A percentile compares a stretch with the other conserved stretches of the same genome.
These are phyloP conservation scores for Globisporangium camurandrum DNA, from an alignment of 352 stramenopile genomes.

Conservation along the genomic window DNA sequence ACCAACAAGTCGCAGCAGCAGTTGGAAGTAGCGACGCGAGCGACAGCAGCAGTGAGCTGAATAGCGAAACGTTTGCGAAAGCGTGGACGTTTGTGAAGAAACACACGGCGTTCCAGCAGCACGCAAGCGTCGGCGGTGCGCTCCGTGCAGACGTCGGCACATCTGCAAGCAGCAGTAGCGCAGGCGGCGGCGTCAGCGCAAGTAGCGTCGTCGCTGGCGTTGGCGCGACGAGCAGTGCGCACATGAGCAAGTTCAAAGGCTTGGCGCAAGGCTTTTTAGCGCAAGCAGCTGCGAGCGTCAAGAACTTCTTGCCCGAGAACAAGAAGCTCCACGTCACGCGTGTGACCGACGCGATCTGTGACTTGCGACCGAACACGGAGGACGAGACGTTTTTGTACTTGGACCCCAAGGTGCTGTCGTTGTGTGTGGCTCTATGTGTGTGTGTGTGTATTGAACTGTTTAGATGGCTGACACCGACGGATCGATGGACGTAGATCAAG, in stretches of 20 bases:
- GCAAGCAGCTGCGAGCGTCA: constrained; percentile 76
- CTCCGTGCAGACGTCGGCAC: constrained; percentile 32
- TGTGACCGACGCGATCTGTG: constrained; percentile 77
- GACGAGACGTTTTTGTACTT: constrained; percentile 81
- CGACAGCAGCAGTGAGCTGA: too few species aligned
- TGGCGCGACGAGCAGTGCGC: constrained; percentile 20
- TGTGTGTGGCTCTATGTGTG: background rate
- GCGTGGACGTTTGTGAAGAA: constrained; percentile 81
- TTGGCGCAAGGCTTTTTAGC: constrained; percentile 73
- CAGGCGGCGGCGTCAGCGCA: too few species aligned
- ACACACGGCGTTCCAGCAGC: constrained; percentile 76
- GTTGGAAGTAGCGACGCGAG: background rate
- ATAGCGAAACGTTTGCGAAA: constrained; percentile 31
- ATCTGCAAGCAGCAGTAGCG: too few species aligned
- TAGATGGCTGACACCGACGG: background rate
- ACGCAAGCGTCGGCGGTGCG: constrained; percentile 51
- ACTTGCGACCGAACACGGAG: constrained; percentile 72
- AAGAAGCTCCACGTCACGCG: constrained; percentile 83
- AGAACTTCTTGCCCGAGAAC: constrained; percentile 84
- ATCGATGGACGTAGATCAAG: constrained; percentile 42
- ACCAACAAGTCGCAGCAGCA: constrained; percentile 41
- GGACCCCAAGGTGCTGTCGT: constrained; percentile 57
- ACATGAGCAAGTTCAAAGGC: constrained; percentile 83
- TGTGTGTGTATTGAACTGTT: background rate
- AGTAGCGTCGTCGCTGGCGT: constrained; percentile 10